A percentile compares a stretch with the other conserved stretches of the same genome.
These are phyloP conservation scores for Talinum fruticosum DNA, from an alignment of 148 eudicot genomes.

Conservation along the genomic window DNA sequence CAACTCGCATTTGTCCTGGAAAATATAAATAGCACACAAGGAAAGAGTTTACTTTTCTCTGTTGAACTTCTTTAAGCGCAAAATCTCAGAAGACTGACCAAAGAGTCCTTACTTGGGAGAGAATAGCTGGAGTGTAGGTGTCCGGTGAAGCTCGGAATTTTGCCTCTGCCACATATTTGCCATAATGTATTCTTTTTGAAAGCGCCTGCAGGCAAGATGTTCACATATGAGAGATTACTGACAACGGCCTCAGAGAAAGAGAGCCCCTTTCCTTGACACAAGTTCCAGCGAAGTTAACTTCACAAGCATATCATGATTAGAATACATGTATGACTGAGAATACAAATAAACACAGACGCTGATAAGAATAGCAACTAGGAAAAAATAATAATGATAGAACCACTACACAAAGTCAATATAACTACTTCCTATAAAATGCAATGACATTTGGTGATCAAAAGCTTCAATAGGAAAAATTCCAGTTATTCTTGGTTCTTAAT, in stretches of 20 bases:
- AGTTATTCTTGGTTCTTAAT: no score
- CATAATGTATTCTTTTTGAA: slow-evolving; percentile 92
- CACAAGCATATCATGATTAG: not conserved
- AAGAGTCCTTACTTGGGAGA: slow-evolving; percentile 48
- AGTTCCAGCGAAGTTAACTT: not conserved
- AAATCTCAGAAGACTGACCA: not conserved
- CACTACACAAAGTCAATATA: not conserved
- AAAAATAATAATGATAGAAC: not conserved
- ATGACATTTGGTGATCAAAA: not conserved
- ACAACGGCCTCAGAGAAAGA: not conserved
- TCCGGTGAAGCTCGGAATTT: slow-evolving; percentile 81
- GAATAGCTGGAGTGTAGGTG: slow-evolving; percentile 63
- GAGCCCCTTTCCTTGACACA: not conserved
- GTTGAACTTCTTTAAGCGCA: not conserved
- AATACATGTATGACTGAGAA: not conserved
- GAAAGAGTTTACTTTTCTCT: not conserved
- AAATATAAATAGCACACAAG: not conserved
- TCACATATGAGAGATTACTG: not conserved
- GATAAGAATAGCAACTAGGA: not conserved
- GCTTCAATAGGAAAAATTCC: not conserved
- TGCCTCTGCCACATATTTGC: slow-evolving; percentile 96
- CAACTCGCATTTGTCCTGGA: slow-evolving; percentile 58
- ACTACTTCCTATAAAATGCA: not conserved
- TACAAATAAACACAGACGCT: not conserved
- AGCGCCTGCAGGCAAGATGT: slow-evolving; percentile 50